Conservation (phyloP, 73 alveolate genomes). For the Symbiodinium natans region DNA sequence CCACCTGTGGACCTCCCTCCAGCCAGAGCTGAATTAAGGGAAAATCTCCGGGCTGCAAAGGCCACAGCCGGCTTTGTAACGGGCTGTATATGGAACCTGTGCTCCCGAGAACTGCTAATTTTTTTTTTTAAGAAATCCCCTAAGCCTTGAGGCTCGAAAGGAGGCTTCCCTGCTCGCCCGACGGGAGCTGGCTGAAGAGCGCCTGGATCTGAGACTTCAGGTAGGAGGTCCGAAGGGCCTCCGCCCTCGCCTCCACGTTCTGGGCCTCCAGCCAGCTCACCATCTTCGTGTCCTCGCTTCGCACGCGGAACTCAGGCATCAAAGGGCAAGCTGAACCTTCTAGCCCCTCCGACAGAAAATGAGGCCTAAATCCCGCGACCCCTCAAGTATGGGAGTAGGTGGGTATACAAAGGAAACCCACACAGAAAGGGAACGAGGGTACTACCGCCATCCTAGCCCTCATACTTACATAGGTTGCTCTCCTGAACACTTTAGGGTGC, state of each 20-base stretch:
- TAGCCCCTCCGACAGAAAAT: neutral
- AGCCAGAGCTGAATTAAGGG: neutral
- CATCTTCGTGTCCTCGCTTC: constrained; percentile 32
- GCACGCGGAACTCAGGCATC: too few species aligned
- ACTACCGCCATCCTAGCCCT: too few species aligned
- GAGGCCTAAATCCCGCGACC: neutral
- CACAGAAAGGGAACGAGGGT: too few species aligned
- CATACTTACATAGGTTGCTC: too few species aligned
- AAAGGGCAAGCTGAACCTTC: neutral
- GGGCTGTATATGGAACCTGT: neutral
- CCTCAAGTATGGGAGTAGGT: too few species aligned
- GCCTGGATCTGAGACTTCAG: constrained; percentile 25
- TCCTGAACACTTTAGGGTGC: too few species aligned
- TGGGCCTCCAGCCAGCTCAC: constrained; percentile 64
- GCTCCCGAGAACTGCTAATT: neutral
- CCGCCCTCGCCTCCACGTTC: constrained; percentile 2
- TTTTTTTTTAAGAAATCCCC: neutral
- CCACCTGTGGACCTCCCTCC: neutral
- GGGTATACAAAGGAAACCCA: too few species aligned
- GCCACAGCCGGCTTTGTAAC: neutral
- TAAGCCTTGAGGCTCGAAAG: neutral
- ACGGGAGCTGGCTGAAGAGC: constrained; percentile 5
- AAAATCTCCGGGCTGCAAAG: neutral
- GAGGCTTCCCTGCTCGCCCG: neutral
- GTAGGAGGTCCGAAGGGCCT: neutral